Percentiles rank a stretch among this genome's conserved stretches.
Conservation (phyloP, 1,284 basidiomycete species). For the Trichosporon inkin region DNA sequence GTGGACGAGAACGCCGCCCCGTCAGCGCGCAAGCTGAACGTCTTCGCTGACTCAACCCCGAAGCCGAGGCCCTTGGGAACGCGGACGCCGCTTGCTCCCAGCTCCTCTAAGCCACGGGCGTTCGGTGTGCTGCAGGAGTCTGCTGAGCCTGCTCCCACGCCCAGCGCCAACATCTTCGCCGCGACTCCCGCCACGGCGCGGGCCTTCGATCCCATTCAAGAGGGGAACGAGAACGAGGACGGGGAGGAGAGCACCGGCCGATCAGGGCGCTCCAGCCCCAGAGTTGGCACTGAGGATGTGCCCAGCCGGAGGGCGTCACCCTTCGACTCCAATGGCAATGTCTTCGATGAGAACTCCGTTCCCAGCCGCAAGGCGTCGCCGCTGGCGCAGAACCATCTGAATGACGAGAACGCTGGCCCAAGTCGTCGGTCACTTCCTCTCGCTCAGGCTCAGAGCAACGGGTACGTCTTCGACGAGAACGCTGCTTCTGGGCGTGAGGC, state of each 20-base stretch:
- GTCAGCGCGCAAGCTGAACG: conserved; percentile 33
- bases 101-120: conserved; percentile 29
- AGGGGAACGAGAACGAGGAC: conserved; percentile 10
- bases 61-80: conserved; percentile 32
- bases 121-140: conserved; percentile 42
- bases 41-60: conserved; percentile 46
- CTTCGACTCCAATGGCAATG: background rate
- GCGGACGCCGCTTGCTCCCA: conserved; percentile 28
- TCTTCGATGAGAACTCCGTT: conserved; percentile 7
- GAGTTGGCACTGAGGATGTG: too few relatives aligned
- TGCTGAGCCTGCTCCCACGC: conserved; percentile 13
- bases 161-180: conserved; percentile 22
- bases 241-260: conserved; percentile 10
- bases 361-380: background rate
- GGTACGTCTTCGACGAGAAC: background rate
- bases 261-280: background rate
- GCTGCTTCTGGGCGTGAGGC: background rate
- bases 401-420: background rate
- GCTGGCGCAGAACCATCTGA: background rate
- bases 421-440: background rate
- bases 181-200: background rate
- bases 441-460: background rate
- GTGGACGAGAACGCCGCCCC: conserved; percentile 29
- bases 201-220: conserved; percentile 11
- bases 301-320: background rate